These are phyloP conservation scores for Suillus plorans DNA, from an alignment of 768 basidiomycete genomes.

Conservation along the genomic window DNA sequence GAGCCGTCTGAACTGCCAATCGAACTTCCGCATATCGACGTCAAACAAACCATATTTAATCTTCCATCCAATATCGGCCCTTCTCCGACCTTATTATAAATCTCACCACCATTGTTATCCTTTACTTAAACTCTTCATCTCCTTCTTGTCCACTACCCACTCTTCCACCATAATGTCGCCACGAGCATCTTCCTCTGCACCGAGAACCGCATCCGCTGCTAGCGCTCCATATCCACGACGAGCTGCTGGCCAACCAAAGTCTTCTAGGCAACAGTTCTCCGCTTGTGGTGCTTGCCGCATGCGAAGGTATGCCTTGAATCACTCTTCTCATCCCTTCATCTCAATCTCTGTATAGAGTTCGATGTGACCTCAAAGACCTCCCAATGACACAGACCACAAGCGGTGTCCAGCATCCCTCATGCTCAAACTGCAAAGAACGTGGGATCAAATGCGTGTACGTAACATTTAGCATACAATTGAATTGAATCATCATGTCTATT, in stretches of 20 bases:
- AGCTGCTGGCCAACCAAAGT: slow-evolving; percentile 64
- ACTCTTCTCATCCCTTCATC: not conserved
- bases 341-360: slow-evolving; percentile 54
- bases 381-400: slow-evolving; percentile 47
- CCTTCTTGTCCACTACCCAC: slow-evolving; percentile 3
- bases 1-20: slow-evolving; percentile 8
- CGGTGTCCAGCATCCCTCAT: slow-evolving; percentile 48
- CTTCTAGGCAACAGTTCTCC: slow-evolving; percentile 82
- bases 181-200: slow-evolving; percentile 40
- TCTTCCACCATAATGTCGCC: slow-evolving; percentile 53
- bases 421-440: slow-evolving; percentile 89
- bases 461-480: slow-evolving; percentile 1
- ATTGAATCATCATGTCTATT: slow-evolving; percentile 12
- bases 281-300: slow-evolving; percentile 93
- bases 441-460: slow-evolving; percentile 92
- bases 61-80: slow-evolving; percentile 13
- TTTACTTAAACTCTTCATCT: slow-evolving; percentile 23
- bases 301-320: slow-evolving; percentile 54
- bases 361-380: slow-evolving; percentile 90
- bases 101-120: slow-evolving; percentile 2
- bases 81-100: slow-evolving; percentile 23
- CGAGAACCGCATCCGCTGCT: slow-evolving; percentile 27
- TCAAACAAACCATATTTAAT: slow-evolving; percentile 17
- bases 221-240: slow-evolving; percentile 44
- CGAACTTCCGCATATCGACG: slow-evolving; percentile 32